Percentiles rank a stretch among this genome's conserved stretches.
phyloP scores from a whole-genome alignment of 495 filamentous ascomycete species.

The Saxophila tyrrhenica region DNA sequence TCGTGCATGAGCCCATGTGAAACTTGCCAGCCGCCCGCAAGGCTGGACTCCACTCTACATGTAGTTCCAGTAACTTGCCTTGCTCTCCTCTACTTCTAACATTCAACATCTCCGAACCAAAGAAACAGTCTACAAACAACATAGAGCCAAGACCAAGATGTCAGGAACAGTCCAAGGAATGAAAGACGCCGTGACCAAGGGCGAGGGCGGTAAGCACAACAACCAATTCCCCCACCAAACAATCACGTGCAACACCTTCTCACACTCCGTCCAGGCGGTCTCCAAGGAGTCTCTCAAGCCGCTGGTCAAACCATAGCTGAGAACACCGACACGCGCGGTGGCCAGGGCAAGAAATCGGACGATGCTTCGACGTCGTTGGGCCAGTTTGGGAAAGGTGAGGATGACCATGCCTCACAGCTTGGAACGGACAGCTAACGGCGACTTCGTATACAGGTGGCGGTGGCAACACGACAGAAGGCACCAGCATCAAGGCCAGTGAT shows the following conservation, averaged over 20 bases:
- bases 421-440: too few species aligned
- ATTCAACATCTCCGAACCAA: too few species aligned
- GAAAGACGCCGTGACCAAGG: slow-evolving; percentile 1
- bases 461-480: slow-evolving; percentile 8
- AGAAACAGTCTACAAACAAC: too few species aligned
- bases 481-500: slow-evolving; percentile 7
- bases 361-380: slow-evolving; percentile 11
- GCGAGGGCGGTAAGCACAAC: not conserved
- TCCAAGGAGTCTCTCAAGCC: not conserved
- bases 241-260: not conserved
- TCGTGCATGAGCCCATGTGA: too few species aligned
- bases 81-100: too few species aligned
- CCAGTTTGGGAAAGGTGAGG: slow-evolving; percentile 11
- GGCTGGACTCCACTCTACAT: too few species aligned
- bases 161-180: not conserved
- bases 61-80: too few species aligned
- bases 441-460: slow-evolving; percentile 1
- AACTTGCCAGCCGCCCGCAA: too few species aligned
- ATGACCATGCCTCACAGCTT: too few species aligned
- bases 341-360: slow-evolving; percentile 8
- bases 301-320: slow-evolving; percentile 8
- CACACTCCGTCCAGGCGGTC: not conserved
- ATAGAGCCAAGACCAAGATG: not conserved
- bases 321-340: slow-evolving; percentile 1
- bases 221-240: not conserved